Evolutionary conservation across 768 basidiomycete species (phyloP), one percentile per base, ranked within the genome.

Genomic region (Russula sp.): DNA sequence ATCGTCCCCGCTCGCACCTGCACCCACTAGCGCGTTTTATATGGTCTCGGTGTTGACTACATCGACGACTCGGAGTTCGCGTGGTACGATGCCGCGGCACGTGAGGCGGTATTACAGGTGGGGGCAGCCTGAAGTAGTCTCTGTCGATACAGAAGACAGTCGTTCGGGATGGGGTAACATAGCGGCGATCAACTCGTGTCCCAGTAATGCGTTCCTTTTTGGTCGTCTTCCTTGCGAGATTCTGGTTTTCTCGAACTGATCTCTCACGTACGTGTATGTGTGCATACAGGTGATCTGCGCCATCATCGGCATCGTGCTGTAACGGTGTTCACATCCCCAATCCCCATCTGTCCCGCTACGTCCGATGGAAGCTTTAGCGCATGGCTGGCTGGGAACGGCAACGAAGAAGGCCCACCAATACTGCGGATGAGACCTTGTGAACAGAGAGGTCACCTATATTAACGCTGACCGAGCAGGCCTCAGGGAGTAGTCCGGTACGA

Each of bases 251-350:
- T 27, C 27, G 27, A 27, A 27, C 27, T 27, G 1, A 27, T 40
- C 39, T 34, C 39, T 40, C n/a, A 11, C 31, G 3, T 34, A 6
- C 20, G 35, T 40, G 37, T 37, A 22, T 39, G 20, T 9, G 16
- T 10, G 4, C 8, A 14, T 44, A 7, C 57, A 96, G 94, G 94
- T 59, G 94, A 99, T 72, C 75, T 98, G 56, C 83, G 97, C 31
- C 98, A 96, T 73, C 97, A 99, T 71, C 97, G 95, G 2, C 97
- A 99, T 73, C 98, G 97, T 72, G 86, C 87, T 22, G 89, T 89
- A 20, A 86, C 89, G 5, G 89, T 97, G 13, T 27, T 27, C 22
- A 27, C 73, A 92, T 34, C 81, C 88, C 13, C 22, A 27, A 27
- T 84, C 88, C 7, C 83, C 83, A 2, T 66, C 73, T 52, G 70